Evolutionary conservation across 1,139 yeast species (phyloP).

Genomic region (Nakaseomyces uthaithaninus): DNA sequence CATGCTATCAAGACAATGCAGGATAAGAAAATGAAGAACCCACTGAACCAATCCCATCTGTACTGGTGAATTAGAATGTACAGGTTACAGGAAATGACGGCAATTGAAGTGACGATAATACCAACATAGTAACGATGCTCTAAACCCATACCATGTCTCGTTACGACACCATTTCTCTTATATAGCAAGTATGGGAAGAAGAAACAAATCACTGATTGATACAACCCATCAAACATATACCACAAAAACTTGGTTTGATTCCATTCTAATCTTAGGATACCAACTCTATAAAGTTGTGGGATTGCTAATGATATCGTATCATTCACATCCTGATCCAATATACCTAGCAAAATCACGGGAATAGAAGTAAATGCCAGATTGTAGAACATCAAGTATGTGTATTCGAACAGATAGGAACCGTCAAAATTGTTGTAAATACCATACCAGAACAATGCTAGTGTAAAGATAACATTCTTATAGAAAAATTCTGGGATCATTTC

Average conservation of each 20-base stretch:
- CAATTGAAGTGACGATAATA: conserved; percentile 65
- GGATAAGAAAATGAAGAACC: conserved; percentile 54
- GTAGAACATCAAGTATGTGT: conserved; percentile 85
- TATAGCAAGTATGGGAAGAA: conserved; percentile 78
- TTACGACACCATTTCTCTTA: conserved; percentile 43
- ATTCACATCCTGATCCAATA: conserved; percentile 87
- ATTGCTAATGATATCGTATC: conserved; percentile 74
- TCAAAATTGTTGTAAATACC: conserved; percentile 81
- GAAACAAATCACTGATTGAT: conserved; percentile 78
- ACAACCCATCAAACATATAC: conserved; percentile 81
- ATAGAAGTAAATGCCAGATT: conserved; percentile 91
- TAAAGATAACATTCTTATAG: conserved; percentile 84
- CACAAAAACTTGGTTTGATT: conserved; percentile 68
- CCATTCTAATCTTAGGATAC: conserved; percentile 80
- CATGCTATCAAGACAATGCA: conserved; percentile 65
- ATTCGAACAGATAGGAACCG: conserved; percentile 86
- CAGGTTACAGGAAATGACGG: conserved; percentile 71
- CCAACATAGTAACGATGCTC: conserved; percentile 89
- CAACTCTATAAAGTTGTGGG: conserved; percentile 84
- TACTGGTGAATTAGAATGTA: conserved; percentile 76
- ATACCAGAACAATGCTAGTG: conserved; percentile 86
- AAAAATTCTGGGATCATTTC: conserved; percentile 95
- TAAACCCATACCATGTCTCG: conserved; percentile 53
- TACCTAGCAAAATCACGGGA: conserved; percentile 85
- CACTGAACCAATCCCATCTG: conserved; percentile 90